phyloP scores from a whole-genome alignment of 225 moss, liverwort and hornwort genomes.

The Bryum argenteum region DNA sequence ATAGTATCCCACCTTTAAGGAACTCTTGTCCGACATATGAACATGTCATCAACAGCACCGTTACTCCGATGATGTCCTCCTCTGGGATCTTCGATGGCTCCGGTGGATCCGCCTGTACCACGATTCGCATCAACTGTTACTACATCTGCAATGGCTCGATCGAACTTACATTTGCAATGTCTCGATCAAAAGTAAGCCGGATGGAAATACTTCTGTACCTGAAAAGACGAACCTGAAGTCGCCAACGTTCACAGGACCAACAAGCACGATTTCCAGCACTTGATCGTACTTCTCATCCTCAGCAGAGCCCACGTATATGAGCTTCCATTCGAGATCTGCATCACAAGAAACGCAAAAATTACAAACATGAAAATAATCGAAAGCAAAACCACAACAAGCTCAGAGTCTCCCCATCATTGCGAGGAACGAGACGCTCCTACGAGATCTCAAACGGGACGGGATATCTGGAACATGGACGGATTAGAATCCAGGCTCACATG shows the following conservation, averaged over 20 bases:
- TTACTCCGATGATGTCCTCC: slow-evolving; percentile 86
- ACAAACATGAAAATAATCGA: background rate
- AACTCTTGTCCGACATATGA: slow-evolving; percentile 89
- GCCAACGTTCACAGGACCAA: slow-evolving; percentile 83
- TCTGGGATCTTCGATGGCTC: slow-evolving; percentile 78
- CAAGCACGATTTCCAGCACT: slow-evolving; percentile 89
- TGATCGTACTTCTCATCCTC: slow-evolving; percentile 98
- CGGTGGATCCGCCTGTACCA: slow-evolving; percentile 75
- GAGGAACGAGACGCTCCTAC: slow-evolving; percentile 82
- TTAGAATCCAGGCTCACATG: too few relatives aligned
- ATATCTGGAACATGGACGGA: slow-evolving; percentile 88
- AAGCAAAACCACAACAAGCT: background rate
- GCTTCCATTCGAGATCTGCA: slow-evolving; percentile 96
- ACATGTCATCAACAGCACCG: slow-evolving; percentile 79
- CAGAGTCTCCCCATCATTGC: slow-evolving; percentile 74
- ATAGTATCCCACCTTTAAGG: slow-evolving; percentile 78
- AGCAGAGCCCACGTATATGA: slow-evolving; percentile 91
- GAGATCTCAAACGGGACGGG: slow-evolving; percentile 96
- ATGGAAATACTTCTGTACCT: slow-evolving; percentile 38
- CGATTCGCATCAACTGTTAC: background rate
- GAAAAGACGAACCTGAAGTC: slow-evolving; percentile 91
- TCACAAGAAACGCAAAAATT: background rate
- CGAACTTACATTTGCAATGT: too few relatives aligned
- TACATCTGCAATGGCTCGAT: too few relatives aligned
- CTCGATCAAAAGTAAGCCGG: too few relatives aligned